A percentile compares a stretch with the other conserved stretches of the same genome.
phyloP scores from a whole-genome alignment of 805 yeast species.

The Zygosaccharomyces bailii region DNA sequence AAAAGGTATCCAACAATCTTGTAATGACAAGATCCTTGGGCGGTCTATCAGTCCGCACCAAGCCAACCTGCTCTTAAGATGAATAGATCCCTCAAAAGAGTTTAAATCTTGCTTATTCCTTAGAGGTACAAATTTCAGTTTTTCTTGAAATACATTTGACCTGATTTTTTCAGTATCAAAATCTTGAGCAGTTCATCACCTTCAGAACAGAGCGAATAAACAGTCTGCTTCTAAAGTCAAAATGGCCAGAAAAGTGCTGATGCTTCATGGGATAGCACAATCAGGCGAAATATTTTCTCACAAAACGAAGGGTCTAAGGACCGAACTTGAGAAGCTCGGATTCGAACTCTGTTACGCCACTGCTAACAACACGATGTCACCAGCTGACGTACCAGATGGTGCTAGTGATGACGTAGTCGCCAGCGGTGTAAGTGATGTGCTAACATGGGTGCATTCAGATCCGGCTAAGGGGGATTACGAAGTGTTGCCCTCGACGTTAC shows the following conservation, averaged over 20 bases:
- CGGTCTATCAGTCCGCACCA: background rate
- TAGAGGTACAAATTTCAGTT: background rate
- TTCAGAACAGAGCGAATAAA: background rate
- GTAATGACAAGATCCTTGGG: background rate
- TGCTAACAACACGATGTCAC: slow-evolving; percentile 64
- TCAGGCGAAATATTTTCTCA: slow-evolving; percentile 74
- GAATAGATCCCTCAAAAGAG: background rate
- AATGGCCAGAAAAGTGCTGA: slow-evolving; percentile 54
- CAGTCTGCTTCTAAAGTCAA: too few relatives aligned
- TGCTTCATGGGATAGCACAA: slow-evolving; percentile 89
- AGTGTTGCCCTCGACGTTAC: slow-evolving; percentile 40
- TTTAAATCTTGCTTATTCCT: background rate
- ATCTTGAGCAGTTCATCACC: slow-evolving; percentile 1
- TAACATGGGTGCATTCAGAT: slow-evolving; percentile 67
- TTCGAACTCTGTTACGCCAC: slow-evolving; percentile 70
- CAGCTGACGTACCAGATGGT: slow-evolving; percentile 61
- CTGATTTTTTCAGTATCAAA: slow-evolving; percentile 7
- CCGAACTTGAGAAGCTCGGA: slow-evolving; percentile 54
- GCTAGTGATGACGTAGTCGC: slow-evolving; percentile 33
- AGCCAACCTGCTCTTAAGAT: background rate
- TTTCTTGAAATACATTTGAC: background rate
- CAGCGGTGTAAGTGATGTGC: slow-evolving; percentile 28
- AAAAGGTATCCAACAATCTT: background rate
- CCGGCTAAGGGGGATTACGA: slow-evolving; percentile 39
- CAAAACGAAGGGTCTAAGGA: slow-evolving; percentile 82